Percentiles rank a stretch among this genome's conserved stretches.
Conservation (phyloP, 1,284 basidiomycete species). For the Exobasidium cylindrosporum region DNA sequence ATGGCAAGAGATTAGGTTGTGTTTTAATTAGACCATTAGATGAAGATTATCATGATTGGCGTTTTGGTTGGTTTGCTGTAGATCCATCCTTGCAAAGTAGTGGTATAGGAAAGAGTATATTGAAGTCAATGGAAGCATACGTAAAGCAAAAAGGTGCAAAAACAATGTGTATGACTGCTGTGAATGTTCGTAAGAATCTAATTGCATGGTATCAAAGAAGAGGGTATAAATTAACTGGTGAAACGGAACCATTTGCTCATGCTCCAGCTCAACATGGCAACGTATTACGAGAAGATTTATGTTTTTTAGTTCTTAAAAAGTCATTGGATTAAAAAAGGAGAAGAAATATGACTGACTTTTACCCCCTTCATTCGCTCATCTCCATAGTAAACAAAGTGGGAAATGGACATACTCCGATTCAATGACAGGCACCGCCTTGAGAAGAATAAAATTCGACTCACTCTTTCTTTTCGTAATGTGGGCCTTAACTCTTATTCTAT, state of each 20-base stretch:
- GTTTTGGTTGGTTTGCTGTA: background rate
- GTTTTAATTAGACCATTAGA: background rate
- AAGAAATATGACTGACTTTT: no score
- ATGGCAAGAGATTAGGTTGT: background rate
- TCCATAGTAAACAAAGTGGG: no score
- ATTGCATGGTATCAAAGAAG: background rate
- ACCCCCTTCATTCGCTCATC: no score
- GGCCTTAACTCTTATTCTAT: no score
- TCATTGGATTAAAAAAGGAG: no score
- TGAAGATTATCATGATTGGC: background rate
- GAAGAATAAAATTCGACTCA: no score
- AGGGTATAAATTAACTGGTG: background rate
- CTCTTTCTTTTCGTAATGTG: no score
- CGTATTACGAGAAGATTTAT: background rate
- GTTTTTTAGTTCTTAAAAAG: background rate
- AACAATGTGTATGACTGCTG: background rate
- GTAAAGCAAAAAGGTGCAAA: background rate
- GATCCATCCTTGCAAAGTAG: background rate
- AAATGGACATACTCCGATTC: no score
- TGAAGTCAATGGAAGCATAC: background rate
- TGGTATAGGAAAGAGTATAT: background rate
- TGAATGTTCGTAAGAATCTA: background rate
- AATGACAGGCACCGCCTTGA: no score
- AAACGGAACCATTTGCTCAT: background rate
- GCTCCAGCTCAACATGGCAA: background rate